phyloP scores from a whole-genome alignment of 179 eudicot genomes.

The Camellia oleifera region DNA sequence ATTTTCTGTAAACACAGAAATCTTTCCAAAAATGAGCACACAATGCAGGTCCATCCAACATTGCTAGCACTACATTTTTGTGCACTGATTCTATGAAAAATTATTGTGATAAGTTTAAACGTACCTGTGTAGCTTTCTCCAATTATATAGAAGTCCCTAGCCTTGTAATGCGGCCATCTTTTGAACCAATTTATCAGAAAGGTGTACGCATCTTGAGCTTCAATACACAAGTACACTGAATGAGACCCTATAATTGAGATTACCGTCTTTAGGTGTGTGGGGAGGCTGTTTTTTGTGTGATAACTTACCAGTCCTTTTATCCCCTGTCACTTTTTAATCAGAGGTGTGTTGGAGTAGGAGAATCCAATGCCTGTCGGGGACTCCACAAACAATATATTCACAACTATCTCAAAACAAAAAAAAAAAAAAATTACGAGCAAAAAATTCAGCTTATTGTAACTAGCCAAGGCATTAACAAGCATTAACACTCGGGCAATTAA shows the following conservation, averaged over 20 bases:
- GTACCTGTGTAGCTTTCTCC: slow-evolving; percentile 41
- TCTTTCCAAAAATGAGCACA: too few relatives aligned
- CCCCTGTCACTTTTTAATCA: slow-evolving; percentile 31
- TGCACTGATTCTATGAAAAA: too few relatives aligned
- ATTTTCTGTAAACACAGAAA: too few relatives aligned
- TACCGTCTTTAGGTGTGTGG: too few relatives aligned
- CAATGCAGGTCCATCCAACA: too few relatives aligned
- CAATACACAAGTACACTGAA: background rate
- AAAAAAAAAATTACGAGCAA: background rate
- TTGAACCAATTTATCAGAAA: slow-evolving; percentile 35
- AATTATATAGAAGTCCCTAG: slow-evolving; percentile 28
- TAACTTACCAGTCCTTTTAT: slow-evolving; percentile 24
- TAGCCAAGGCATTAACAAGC: background rate
- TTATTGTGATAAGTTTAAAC: too few relatives aligned
- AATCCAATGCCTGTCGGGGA: slow-evolving; percentile 39
- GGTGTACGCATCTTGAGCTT: slow-evolving; percentile 30
- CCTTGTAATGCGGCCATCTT: slow-evolving; percentile 29
- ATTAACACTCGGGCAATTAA: background rate
- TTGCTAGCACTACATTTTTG: too few relatives aligned
- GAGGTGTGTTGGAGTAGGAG: slow-evolving; percentile 33
- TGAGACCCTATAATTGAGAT: background rate
- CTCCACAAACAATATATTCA: slow-evolving; percentile 35
- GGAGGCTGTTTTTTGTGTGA: too few relatives aligned
- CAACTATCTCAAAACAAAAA: slow-evolving; percentile 18
- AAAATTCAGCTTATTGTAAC: background rate